Base-by-base conservation (phyloP, 2,329 filamentous ascomycete species). In the Purpureocillium takamizusanense region DNA sequence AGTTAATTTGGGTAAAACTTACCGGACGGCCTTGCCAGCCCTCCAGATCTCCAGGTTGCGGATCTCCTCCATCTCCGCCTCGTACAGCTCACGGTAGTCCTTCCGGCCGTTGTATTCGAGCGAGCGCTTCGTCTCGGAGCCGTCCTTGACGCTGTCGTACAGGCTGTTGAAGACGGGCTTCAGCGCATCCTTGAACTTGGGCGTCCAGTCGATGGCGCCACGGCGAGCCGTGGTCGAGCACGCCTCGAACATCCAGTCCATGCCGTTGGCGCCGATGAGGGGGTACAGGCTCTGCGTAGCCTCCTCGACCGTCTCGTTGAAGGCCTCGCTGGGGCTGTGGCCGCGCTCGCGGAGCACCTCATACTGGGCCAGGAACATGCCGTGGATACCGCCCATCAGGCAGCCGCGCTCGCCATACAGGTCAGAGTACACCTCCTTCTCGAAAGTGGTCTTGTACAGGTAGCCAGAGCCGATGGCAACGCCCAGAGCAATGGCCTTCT, bases 161-260 rank as follows among this genome's bases (percentile, higher is more conserved):
- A 98, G 83, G 59, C 86, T 77, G 73, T 95, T 90, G 80, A 98
- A 98, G 62, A 98, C 84, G 59, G 92, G 92, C 84, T 97, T 97
- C 62, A 98, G 79, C 62, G 85, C 88, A 54, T 90, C 85, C 85
- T 95, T 95, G 87, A 98, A 98, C 63, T 77, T 78, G 67, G 83
- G 82, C 63, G 83, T 90, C 92, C 92, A 98, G 79, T 98, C 92
- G 63, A 98, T 94, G 70, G 92, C 92, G 69, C 92, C 92, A 63
- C 92, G 89, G 61, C 92, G 87, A 61, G 92, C 92, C 42, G 92
- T 98, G 63, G 92, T 98, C 48, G 90, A 97, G 85, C 92, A 98
- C 53, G 92, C 92, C 65, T 90, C 89, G 76, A 94, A 98, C 92
- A 98, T 98, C 88, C 94, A 98, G 77, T 98, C 92, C 92, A 98